Base-by-base conservation (phyloP, 352 stramenopile species). In the Globisporangium recalcitrans region DNA sequence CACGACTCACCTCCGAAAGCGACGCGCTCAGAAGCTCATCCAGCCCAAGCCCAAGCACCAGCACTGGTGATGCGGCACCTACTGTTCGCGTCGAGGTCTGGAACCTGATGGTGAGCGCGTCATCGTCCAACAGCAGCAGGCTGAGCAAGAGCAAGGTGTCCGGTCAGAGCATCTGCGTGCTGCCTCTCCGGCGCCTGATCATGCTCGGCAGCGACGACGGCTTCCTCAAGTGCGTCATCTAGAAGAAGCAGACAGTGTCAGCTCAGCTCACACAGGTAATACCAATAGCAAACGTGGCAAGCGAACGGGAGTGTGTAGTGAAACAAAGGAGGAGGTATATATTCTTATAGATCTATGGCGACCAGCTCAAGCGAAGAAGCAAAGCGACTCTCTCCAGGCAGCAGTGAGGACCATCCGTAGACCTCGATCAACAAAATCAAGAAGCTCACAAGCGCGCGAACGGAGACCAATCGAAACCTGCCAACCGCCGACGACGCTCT, bases 191-290 rank as follows among this genome's bases (percentile, higher is more conserved):
- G 3, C 83, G 89, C 57, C 60, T 90, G 21, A 31, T 90, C 22
- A 42, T 92, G 44, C 26, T 92, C 3, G 80, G 83, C 16, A 67
- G 73, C 1, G 83, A 92, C 1, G 83, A 92, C 54, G 83, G 83
- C 26, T 82, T 74, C 24, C 65, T 92, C 42, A 77, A 80, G 55
- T 82, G 77, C 57, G 63, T 77, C 27, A 24, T 77, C 4, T 82
- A 70, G 38, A n/a, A n/a, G n/a, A n/a, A n/a, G n/a, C n/a, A 36
- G 48, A 36, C 11, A 19, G 16, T n/a, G n/a, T n/a, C n/a, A n/a
- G n/a, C n/a, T 21, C 38, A 46, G 16, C 38, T 46, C 38, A 36
- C 26, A 34, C 14, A 24, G 13, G 46, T 29, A 38, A 38, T 19
- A n/a, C 16, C 27, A 55, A 36, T 8, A 27, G 19, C 5, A 11